Evolutionary conservation across 192 early-diverging fungal genomes (phyloP).

Genomic region (Podila minutissima): DNA sequence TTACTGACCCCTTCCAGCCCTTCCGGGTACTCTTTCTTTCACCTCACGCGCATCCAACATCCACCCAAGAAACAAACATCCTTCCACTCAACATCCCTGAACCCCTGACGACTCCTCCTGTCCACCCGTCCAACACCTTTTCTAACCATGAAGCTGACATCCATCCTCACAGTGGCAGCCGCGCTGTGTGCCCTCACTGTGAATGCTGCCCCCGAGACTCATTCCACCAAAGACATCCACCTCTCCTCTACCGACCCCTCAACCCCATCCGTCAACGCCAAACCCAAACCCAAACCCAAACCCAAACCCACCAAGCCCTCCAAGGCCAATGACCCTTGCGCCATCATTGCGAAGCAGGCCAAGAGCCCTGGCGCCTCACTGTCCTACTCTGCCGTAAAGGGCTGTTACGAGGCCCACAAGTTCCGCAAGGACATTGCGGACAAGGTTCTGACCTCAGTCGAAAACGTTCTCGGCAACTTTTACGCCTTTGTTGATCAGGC

Average conservation of each 20-base stretch:
- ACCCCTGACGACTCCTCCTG: no score
- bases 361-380: not conserved
- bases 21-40: conserved; percentile 12
- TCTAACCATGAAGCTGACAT: conserved; percentile 60
- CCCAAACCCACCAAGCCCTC: conserved; percentile 5
- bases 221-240: conserved; percentile 15
- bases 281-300: not conserved
- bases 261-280: not conserved
- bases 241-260: not conserved
- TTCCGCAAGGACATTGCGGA: conserved; percentile 16
- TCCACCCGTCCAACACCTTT: conserved; percentile 18
- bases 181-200: conserved; percentile 61
- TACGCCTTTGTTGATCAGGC: conserved; percentile 34
- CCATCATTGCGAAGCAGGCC: conserved; percentile 10
- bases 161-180: conserved; percentile 58
- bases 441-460: conserved; percentile 14
- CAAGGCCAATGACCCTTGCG: conserved; percentile 16
- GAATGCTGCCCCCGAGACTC: conserved; percentile 46
- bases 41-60: not conserved
- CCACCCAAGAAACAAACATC: not conserved
- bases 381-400: conserved; percentile 14
- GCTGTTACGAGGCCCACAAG: conserved; percentile 17
- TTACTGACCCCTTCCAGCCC: conserved; percentile 32
- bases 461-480: conserved; percentile 28
- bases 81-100: no score